Conservation (phyloP, 257 asterid genomes). For the Nicotiana tomentosiformis region DNA sequence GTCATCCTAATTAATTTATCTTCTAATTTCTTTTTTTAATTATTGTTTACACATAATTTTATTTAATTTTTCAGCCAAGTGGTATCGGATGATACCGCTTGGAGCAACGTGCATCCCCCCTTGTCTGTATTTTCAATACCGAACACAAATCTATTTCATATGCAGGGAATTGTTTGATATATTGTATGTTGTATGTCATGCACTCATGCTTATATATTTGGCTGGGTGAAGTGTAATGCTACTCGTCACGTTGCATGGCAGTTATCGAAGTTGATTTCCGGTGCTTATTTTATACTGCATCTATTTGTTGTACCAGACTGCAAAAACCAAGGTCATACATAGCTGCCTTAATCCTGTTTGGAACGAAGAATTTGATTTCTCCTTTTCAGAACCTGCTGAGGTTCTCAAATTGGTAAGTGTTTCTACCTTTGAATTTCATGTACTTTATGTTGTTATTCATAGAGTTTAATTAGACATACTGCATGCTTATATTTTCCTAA, state of each 20-base stretch:
- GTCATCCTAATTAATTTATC: too few relatives aligned
- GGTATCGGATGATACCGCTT: too few relatives aligned
- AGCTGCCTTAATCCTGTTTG: constrained; percentile 46
- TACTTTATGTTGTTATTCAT: background rate
- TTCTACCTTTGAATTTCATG: background rate
- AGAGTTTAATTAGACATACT: background rate
- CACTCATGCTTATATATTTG: background rate
- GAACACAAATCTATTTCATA: too few relatives aligned
- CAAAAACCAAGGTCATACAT: constrained; percentile 40
- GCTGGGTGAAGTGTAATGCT: background rate
- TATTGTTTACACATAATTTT: too few relatives aligned
- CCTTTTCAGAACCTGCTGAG: constrained; percentile 33
- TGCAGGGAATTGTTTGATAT: too few relatives aligned
- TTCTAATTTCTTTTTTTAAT: too few relatives aligned
- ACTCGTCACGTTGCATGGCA: background rate
- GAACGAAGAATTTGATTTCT: constrained; percentile 45
- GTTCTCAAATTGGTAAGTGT: constrained; percentile 36
- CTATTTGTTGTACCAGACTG: constrained; percentile 23
- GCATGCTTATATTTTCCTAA: background rate
- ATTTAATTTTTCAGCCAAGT: too few relatives aligned
- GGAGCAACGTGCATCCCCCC: too few relatives aligned
- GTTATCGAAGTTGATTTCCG: background rate
- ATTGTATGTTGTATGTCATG: background rate
- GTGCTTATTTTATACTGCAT: background rate
- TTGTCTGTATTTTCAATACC: too few relatives aligned